Evolutionary conservation across 1,284 basidiomycete genomes (phyloP), one percentile per base, ranked within the genome.

Genomic region (Cystobasidium slooffiae): DNA sequence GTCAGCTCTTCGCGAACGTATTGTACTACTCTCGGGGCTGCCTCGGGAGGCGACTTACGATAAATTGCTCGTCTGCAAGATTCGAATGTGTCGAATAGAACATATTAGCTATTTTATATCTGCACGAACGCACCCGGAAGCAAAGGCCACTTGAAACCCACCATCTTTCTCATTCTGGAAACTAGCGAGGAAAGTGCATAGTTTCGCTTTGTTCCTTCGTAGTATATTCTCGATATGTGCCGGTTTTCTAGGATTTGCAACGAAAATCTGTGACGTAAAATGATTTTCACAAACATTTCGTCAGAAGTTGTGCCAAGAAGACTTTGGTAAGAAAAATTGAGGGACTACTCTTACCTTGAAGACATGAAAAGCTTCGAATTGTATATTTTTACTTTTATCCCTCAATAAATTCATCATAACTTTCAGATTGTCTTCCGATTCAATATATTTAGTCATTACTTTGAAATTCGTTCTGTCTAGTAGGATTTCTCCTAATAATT

Each of bases 331-430:
- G 9, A 53, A 14, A 65, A 9, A 56, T 7, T 9, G 9, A 20
- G 59, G 8, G 22, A 68, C 12, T 72, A 79, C 84, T 64, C 84
- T 64, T 74, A 95, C 96, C 88, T 99, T 99, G 88, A 99, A 99
- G 44, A 99, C 97, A 80, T 99, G 97, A 84, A 99, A 99, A 1
- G 96, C 96, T 83, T 99, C 96, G 76, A 98, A 99, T 83, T 99
- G 96, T 68, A 99, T 99, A 83, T 99, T 98, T 86, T 94, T 93
- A 86, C 93, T 96, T 86, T 94, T 94, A 81, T 98, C 94, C 76
- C 94, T 87, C 64, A 99, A 85, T 67, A 99, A 87, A 83, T 99
- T 99, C 96, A 99, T 99, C 93, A 99, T 97, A 88, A 96, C 92
- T 88, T 98, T 98, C 76, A 99, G 87, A 81, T 99, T 99, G 49